Evolutionary conservation across 2,329 filamentous ascomycete genomes (phyloP).

Genomic region (Fusarium pseudoanthophilum): DNA sequence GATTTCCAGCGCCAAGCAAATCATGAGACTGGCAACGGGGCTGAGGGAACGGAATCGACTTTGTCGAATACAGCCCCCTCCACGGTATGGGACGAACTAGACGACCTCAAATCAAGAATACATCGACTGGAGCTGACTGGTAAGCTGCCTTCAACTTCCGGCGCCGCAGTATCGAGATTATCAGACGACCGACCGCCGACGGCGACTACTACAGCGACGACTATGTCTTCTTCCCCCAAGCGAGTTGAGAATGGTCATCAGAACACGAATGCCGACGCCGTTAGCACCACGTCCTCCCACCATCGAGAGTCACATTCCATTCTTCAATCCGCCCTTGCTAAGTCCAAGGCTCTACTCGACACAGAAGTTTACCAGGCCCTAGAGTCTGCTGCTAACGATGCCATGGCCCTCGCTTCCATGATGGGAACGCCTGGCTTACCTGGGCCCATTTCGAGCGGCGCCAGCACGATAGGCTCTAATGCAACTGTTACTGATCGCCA

Average conservation of each 20-base stretch:
- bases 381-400: constrained; percentile 84
- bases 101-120: constrained; percentile 94
- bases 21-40: constrained; percentile 51
- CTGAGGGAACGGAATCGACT: constrained; percentile 84
- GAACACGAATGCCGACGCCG: constrained; percentile 47
- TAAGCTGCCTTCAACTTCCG: constrained; percentile 84
- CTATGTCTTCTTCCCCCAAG: constrained; percentile 89
- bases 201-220: constrained; percentile 90
- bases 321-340: constrained; percentile 81
- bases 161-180: constrained; percentile 78
- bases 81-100: constrained; percentile 97
- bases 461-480: constrained; percentile 68
- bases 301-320: constrained; percentile 75
- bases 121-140: constrained; percentile 89
- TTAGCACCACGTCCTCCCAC: constrained; percentile 55
- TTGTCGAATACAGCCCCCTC: constrained; percentile 89
- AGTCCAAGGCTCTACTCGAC: constrained; percentile 76
- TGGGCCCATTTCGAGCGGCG: constrained; percentile 73
- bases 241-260: constrained; percentile 54
- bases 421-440: constrained; percentile 78
- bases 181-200: constrained; percentile 87
- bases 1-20: constrained; percentile 47
- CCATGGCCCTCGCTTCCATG: constrained; percentile 80
- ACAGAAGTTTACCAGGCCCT: constrained; percentile 80
- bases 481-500: constrained; percentile 79